Conservation (phyloP, 495 filamentous ascomycete genomes). For the Saxispiralis lemnorum region DNA sequence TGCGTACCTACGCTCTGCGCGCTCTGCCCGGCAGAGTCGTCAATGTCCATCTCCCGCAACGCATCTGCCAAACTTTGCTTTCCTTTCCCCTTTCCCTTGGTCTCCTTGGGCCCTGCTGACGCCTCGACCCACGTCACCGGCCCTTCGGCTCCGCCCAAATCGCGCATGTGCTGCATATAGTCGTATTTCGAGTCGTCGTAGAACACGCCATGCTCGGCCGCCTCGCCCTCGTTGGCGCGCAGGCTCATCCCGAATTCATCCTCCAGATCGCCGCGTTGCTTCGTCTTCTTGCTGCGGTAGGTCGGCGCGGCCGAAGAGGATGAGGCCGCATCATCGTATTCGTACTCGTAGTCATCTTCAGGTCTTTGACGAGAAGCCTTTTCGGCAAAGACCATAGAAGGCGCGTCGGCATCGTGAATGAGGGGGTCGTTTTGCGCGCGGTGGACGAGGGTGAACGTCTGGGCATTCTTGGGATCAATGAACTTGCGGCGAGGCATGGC, state of each 20-base stretch:
- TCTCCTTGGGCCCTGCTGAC: constrained; percentile 43
- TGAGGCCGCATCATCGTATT: constrained; percentile 14
- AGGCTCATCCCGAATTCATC: constrained; percentile 55
- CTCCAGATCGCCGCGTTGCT: constrained; percentile 53
- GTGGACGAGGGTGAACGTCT: constrained; percentile 82
- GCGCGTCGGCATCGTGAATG: constrained; percentile 70
- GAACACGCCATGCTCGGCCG: constrained; percentile 83
- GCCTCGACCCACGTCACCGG: constrained; percentile 15
- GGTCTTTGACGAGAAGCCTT: constrained; percentile 22
- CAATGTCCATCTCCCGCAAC: constrained; percentile 44
- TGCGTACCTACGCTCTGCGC: constrained; percentile 12
- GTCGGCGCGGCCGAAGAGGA: not conserved
- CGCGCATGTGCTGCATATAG: constrained; percentile 98
- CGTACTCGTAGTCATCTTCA: constrained; percentile 13
- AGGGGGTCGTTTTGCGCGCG: constrained; percentile 91
- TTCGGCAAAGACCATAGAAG: constrained; percentile 60
- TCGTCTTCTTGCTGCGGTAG: constrained; percentile 32
- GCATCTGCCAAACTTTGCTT: constrained; percentile 74
- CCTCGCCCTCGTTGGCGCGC: constrained; percentile 85
- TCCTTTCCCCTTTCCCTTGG: constrained; percentile 40
- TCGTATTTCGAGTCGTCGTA: constrained; percentile 82
- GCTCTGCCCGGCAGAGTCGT: constrained; percentile 24
- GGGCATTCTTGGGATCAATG: constrained; percentile 90
- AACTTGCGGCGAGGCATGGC: constrained; percentile 73
- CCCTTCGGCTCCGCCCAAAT: constrained; percentile 47